Conservation (phyloP, 2,329 filamentous ascomycete genomes). For the Cladosporium oxysporum region DNA sequence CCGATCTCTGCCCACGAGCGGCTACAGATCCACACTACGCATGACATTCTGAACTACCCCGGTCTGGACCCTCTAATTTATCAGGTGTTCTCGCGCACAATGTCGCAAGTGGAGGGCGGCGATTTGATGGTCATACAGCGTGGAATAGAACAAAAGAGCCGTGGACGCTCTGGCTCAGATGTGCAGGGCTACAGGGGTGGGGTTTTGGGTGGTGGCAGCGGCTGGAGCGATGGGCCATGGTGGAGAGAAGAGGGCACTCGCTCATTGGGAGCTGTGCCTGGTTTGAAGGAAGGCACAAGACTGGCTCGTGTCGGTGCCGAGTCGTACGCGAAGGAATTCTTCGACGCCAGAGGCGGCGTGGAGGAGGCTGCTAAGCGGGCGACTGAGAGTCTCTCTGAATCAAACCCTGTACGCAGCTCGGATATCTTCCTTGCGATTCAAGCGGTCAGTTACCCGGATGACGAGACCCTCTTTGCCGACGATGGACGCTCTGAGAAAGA, state of each 20-base stretch:
- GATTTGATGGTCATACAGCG: slow-evolving; percentile 93
- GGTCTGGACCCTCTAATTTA: slow-evolving; percentile 92
- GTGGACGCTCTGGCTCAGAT: slow-evolving; percentile 59
- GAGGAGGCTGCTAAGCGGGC: slow-evolving; percentile 78
- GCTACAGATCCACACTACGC: slow-evolving; percentile 94
- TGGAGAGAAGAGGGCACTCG: slow-evolving; percentile 73
- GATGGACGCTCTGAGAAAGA: slow-evolving; percentile 45
- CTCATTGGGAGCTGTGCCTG: slow-evolving; percentile 76
- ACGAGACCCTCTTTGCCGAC: slow-evolving; percentile 68
- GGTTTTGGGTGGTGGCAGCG: slow-evolving; percentile 51
- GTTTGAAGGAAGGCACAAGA: slow-evolving; percentile 84
- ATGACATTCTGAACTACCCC: slow-evolving; percentile 92
- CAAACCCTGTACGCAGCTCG: slow-evolving; percentile 86
- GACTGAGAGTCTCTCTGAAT: slow-evolving; percentile 75
- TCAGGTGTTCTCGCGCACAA: slow-evolving; percentile 87
- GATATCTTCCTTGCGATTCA: slow-evolving; percentile 97
- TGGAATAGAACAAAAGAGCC: slow-evolving; percentile 78
- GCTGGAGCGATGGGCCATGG: slow-evolving; percentile 96
- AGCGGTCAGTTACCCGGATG: slow-evolving; percentile 68
- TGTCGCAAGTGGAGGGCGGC: slow-evolving; percentile 98
- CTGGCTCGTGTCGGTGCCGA: slow-evolving; percentile 88
- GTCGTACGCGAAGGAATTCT: slow-evolving; percentile 83
- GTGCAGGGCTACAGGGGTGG: slow-evolving; percentile 55
- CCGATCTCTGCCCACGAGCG: slow-evolving; percentile 97
- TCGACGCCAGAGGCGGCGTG: slow-evolving; percentile 73